Evolutionary conservation across 2,329 filamentous ascomycete species (phyloP), one percentile per base, ranked within the genome.

Genomic region (Aspergillus sp.): DNA sequence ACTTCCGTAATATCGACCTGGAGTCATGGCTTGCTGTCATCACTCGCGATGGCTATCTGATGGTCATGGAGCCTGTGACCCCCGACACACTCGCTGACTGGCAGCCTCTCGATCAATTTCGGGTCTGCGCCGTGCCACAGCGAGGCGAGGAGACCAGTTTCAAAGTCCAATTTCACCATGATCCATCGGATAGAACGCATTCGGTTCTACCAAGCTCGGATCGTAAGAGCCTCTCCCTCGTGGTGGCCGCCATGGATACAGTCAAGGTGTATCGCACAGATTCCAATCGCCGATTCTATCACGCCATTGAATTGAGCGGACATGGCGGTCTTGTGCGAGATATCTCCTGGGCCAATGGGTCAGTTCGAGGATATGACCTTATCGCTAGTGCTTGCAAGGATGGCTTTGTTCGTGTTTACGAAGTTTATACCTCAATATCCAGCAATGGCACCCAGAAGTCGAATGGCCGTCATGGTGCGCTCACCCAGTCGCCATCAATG

Each of bases 301-400:
- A 88, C 6, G 90, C 90, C 0, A 83, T 85, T 13, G 85, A 90
- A 59, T 72, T 97, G 11, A 74, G 75, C 28, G 82, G 83, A 2
- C 87, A 95, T 56, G 76, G 80, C 6, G 83, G 84, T 1, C 75
- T 97, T 33, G 86, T 96, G 6, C 78, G 91, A 38, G 90, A 96
- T 62, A 80, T 96, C 1, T 85, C 88, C 2, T 98, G 93, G 93
- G 89, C 91, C 1, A 86, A 90, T 38, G 91, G 90, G 9, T 94
- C 90, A 52, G 89, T 94, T 57, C 76, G 90, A 33, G 91, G 91
- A 1, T 91, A 88, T 63, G 93, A 98, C 64, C 78, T 91, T 45
- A 79, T 97, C 55, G 93, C 91, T 3, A 94, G 90, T 5, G 91
- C 90, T 2, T 93, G 88, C 62, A 94, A 94, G 65, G 93, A 98